These are phyloP conservation scores for Tetragonia tetragonoides DNA, from an alignment of 148 eudicot species.

Conservation along the genomic window DNA sequence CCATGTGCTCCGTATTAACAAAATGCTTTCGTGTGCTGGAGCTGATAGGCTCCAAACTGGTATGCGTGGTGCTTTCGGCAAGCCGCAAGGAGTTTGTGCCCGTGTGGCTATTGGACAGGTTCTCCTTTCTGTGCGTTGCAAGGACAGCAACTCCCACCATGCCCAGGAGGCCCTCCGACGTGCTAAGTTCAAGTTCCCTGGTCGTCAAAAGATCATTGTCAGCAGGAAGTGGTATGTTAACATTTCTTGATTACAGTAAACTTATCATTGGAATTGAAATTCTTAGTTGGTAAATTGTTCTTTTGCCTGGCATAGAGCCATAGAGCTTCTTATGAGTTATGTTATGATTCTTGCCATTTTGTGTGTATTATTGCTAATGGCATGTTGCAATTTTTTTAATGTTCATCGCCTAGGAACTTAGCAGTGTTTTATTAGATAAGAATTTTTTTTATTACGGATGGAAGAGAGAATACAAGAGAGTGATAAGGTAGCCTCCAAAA, in stretches of 20 bases:
- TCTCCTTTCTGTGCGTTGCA: constrained; percentile 39
- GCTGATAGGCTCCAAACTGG: constrained; percentile 50
- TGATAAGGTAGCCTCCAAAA: no score
- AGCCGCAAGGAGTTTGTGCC: constrained; percentile 38
- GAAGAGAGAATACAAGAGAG: no score
- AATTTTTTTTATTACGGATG: no score
- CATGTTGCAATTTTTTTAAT: no score
- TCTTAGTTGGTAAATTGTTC: background rate
- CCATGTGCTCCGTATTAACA: constrained; percentile 44
- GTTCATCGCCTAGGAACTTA: no score
- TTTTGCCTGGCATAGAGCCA: no score
- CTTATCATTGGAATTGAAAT: background rate
- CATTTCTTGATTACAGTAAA: no score
- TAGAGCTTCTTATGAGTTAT: no score
- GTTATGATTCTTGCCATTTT: no score
- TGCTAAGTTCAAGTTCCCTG: constrained; percentile 51
- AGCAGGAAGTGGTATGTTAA: constrained; percentile 46
- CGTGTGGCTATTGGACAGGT: constrained; percentile 45
- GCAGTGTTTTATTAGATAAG: no score
- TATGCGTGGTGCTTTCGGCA: constrained; percentile 46
- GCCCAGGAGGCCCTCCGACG: constrained; percentile 46
- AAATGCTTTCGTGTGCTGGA: constrained; percentile 49
- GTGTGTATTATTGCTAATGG: no score
- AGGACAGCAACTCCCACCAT: constrained; percentile 34
- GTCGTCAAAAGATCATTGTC: constrained; percentile 42